These are phyloP conservation scores for Datisca glomerata DNA, from an alignment of 306 rosid genomes.

Conservation along the genomic window DNA sequence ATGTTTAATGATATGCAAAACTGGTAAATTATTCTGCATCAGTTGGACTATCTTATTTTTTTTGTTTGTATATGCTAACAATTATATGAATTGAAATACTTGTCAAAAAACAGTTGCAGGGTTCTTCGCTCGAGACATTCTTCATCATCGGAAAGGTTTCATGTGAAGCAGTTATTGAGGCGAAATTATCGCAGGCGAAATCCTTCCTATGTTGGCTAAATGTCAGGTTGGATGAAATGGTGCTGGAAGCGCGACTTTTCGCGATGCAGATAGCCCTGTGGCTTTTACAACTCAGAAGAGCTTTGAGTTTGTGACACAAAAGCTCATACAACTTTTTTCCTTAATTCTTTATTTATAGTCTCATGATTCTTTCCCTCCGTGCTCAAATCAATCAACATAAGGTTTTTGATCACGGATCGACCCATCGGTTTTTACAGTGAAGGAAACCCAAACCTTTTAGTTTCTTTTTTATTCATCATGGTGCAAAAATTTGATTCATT, in stretches of 20 bases:
- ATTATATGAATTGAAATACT: too few species aligned
- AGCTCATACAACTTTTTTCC: neutral
- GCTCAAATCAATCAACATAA: neutral
- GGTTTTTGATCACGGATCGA: constrained; percentile 11
- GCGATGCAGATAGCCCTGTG: constrained; percentile 61
- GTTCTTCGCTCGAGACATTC: constrained; percentile 79
- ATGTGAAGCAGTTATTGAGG: constrained; percentile 76
- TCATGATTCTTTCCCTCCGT: constrained; percentile 3
- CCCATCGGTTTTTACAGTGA: neutral
- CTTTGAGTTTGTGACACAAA: constrained; percentile 33
- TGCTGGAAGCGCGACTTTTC: constrained; percentile 59
- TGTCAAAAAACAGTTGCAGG: constrained; percentile 60
- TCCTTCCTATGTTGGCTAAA: constrained; percentile 42
- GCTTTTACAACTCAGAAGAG: constrained; percentile 53
- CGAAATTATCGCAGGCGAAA: constrained; percentile 42
- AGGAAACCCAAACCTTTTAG: neutral
- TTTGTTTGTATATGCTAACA: too few species aligned
- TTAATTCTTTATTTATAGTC: neutral
- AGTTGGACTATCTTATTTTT: too few species aligned
- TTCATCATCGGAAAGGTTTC: constrained; percentile 75
- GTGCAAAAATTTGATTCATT: neutral
- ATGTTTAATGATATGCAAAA: too few species aligned
- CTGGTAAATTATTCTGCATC: too few species aligned
- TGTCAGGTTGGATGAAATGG: constrained; percentile 38
- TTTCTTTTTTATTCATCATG: neutral